Base-by-base conservation (phyloP, 495 filamentous ascomycete genomes). In the Mycothermus thermophilus region DNA sequence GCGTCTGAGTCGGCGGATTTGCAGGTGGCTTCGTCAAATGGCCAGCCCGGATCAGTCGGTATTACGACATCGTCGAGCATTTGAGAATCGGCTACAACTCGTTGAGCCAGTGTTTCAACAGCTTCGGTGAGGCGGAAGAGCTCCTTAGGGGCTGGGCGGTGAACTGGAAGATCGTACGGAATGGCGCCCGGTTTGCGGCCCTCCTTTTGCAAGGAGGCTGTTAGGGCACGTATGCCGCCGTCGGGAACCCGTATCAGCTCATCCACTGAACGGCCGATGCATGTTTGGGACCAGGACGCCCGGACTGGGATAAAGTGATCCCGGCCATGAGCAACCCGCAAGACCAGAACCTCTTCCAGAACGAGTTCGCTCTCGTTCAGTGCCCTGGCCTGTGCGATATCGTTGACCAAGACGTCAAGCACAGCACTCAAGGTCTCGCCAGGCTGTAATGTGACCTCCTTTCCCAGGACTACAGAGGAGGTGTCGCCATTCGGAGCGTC, bases 241-340 rank as follows among this genome's bases (percentile, higher is more conserved):
- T 90, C 81, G 0, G 90, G 85, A 29, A 95, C 76, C 12, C 74
- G 71, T 12, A 87, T 81, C 11, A 97, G 69, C 43, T 90, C 82
- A 32, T 82, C 76, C 25, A 96, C 63, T 6, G 80, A 81, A 31
- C 80, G 75, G 0, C 84, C 85, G 35, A 95, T 86, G 43, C 75
- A 81, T 0, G 80, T 85, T 15, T 76, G 83, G 3, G 76, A 56
- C 90, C 90, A 99, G 0, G 63, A 57, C 0, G 74, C 88, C 3
- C 66, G 70, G 6, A 92, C 63, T 1, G 86, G 76, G 30, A 99
- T 71, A 52, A 99, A 99, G 52, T 95, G 80, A 42, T 99, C 90
- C 32, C 84, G 70, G 2, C 90, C 90, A 30, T 77, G 72, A 7
- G 72, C 67, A 7, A 96, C 82, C 8, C 86, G 78, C n/a, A 99